phyloP scores from a whole-genome alignment of 352 stramenopile species.

The Bremia lactucae region DNA sequence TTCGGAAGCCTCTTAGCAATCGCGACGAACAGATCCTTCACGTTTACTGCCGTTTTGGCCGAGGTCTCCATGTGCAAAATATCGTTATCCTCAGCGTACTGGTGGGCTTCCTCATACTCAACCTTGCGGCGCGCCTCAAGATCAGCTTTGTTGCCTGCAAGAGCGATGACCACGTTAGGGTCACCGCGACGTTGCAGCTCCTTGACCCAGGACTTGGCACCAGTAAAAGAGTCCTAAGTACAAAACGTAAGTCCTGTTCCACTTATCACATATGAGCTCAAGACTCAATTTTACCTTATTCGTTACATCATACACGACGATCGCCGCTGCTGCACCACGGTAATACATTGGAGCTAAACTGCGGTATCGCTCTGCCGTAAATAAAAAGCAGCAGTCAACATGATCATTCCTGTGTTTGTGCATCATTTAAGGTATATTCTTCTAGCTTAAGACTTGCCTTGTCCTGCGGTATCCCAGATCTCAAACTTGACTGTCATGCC shows the following conservation, averaged over 20 bases:
- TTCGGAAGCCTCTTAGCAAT: slow-evolving; percentile 87
- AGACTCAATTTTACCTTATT: slow-evolving; percentile 73
- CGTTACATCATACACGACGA: slow-evolving; percentile 96
- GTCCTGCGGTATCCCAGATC: slow-evolving; percentile 98
- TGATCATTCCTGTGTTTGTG: too few relatives aligned
- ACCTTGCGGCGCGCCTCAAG: slow-evolving; percentile 95
- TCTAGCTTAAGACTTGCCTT: slow-evolving; percentile 76
- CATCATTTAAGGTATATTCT: too few relatives aligned
- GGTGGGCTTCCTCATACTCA: slow-evolving; percentile 93
- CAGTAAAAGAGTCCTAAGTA: slow-evolving; percentile 90
- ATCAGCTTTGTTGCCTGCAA: slow-evolving; percentile 98
- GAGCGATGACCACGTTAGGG: slow-evolving; percentile 93
- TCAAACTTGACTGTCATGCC: slow-evolving; percentile 98
- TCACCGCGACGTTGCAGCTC: slow-evolving; percentile 98
- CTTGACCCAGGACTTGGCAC: slow-evolving; percentile 99
- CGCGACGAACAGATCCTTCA: slow-evolving; percentile 98
- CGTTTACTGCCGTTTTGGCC: slow-evolving; percentile 98
- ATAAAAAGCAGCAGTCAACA: slow-evolving; percentile 1
- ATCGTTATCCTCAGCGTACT: slow-evolving; percentile 97
- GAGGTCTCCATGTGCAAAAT: slow-evolving; percentile 99
- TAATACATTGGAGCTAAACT: slow-evolving; percentile 98
- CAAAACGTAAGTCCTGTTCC: slow-evolving; percentile 6
- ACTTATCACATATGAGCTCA: slow-evolving; percentile 1
- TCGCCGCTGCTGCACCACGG: slow-evolving; percentile 88
- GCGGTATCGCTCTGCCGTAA: slow-evolving; percentile 86